Base-by-base conservation (phyloP, 192 early-diverging fungal species). In the Mortierella claussenii region DNA sequence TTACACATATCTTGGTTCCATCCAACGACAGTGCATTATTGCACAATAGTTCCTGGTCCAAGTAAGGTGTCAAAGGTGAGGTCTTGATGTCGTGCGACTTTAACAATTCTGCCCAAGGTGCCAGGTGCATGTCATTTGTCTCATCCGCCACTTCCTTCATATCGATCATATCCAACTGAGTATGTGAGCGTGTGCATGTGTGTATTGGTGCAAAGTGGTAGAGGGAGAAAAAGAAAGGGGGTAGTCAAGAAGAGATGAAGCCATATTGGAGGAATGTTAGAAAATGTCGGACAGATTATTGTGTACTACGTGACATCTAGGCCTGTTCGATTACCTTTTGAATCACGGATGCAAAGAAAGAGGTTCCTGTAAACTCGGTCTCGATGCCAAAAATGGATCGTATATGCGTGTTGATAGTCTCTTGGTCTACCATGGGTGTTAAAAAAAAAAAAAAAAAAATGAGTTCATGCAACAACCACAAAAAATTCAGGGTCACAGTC, bases 101-200 rank as follows among this genome's bases (percentile, higher is more conserved):
- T 40, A 96, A 82, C 26, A 98, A 70, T 26, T 91, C 87, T 46
- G 92, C 89, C 96, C 96, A 98, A 17, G 96, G 96, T 47, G 89
- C 91, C 48, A 98, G 68, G 61, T 97, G 93, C 78, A 94, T 95
- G 64, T 97, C 96, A 58, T 98, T 98, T 51, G 93, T 91, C 27
- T 97, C 96, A 53, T 98, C 96, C 0, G 91, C 90, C 2, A 95
- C 87, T 18, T 91, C 89, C 50, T 93, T 86, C 32, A 94, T 81
- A 53, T 93, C 90, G 9, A 93, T 82, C 87, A 92, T 57, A 32
- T 49, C 28, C 15, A 18, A 6, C 8, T 13, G 1, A 20, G 21
- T 27, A 26, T n/a, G n/a, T n/a, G n/a, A n/a, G n/a, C n/a, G n/a
- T n/a, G n/a, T n/a, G n/a, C n/a, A n/a, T n/a, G n/a, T n/a, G n/a